Percentiles rank a stretch among this genome's conserved stretches.
Evolutionary conservation across 441 rosid species (phyloP).

Genomic region (Erysimum cheiri): DNA sequence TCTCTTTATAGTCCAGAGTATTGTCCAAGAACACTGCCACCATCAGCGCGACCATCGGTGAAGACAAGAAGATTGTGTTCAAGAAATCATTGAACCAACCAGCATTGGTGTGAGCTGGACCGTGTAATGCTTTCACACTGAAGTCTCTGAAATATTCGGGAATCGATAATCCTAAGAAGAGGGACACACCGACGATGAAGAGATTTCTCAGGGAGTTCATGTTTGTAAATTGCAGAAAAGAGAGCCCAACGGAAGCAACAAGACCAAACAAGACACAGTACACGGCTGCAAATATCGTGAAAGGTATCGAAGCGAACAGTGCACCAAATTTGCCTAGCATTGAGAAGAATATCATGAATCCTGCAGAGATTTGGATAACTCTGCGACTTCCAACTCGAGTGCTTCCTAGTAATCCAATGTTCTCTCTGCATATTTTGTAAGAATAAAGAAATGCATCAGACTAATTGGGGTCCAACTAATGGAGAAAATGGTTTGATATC

Average conservation of each 20-base stretch:
- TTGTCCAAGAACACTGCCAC: conserved; percentile 90
- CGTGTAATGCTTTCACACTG: conserved; percentile 79
- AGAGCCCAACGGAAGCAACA: conserved; percentile 96
- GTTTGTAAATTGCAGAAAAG: conserved; percentile 98
- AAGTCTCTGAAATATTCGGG: conserved; percentile 95
- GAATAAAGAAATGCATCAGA: conserved; percentile 1
- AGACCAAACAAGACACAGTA: conserved; percentile 94
- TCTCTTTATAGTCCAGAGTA: conserved; percentile 91
- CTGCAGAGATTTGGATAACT: conserved; percentile 95
- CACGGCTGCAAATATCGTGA: conserved; percentile 90
- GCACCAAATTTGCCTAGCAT: conserved; percentile 98
- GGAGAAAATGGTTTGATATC: conserved; percentile 20
- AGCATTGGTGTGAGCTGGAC: conserved; percentile 91
- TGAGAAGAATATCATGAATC: conserved; percentile 99
- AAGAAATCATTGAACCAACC: conserved; percentile 99
- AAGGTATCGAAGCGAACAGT: conserved; percentile 95
- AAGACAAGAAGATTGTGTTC: conserved; percentile 92
- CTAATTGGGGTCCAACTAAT: neutral
- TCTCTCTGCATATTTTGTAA: conserved; percentile 66
- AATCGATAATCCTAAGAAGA: conserved; percentile 89
- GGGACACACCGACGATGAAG: conserved; percentile 85
- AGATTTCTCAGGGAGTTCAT: conserved; percentile 99
- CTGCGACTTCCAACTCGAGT: conserved; percentile 99
- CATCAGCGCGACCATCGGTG: conserved; percentile 89
- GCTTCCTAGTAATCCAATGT: conserved; percentile 96